phyloP scores from a whole-genome alignment of 2,329 filamentous ascomycete species.

The Lecanicillium sp. region DNA sequence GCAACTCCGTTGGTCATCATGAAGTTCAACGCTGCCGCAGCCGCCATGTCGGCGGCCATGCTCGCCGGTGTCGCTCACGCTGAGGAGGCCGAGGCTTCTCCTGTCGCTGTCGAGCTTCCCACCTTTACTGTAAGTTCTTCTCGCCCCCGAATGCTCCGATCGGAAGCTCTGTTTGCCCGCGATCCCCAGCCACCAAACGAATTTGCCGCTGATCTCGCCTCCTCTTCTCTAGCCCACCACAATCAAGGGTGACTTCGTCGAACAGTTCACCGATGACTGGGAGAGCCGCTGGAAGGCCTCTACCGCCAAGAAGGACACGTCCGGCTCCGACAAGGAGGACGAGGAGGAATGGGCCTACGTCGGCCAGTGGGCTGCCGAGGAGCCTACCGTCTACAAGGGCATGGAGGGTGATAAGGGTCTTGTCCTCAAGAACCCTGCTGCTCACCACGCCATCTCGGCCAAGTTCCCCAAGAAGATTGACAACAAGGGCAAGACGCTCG shows the following conservation, averaged over 20 bases:
- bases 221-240: conserved; percentile 64
- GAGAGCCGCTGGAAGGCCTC: conserved; percentile 89
- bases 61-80: conserved; percentile 64
- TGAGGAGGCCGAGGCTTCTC: conserved; percentile 59
- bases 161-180: too few relatives aligned
- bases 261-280: conserved; percentile 98
- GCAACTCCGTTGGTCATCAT: conserved; percentile 46
- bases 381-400: conserved; percentile 83
- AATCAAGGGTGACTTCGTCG: conserved; percentile 89
- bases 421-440: conserved; percentile 95
- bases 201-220: conserved; percentile 20
- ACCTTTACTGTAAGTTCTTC: conserved; percentile 73
- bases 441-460: conserved; percentile 98
- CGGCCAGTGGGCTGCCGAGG: conserved; percentile 94
- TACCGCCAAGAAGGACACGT: conserved; percentile 86
- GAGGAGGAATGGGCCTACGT: conserved; percentile 93
- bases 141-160: conserved; percentile 1
- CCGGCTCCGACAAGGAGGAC: conserved; percentile 68
- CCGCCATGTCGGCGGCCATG: conserved; percentile 67
- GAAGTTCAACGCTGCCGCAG: conserved; percentile 77
- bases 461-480: conserved; percentile 96
- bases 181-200: conserved; percentile 7
- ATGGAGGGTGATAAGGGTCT: conserved; percentile 94
- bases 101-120: conserved; percentile 60
- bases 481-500: conserved; percentile 94